phyloP scores from a whole-genome alignment of 1,284 basidiomycete species.

The Trametes sp. region DNA sequence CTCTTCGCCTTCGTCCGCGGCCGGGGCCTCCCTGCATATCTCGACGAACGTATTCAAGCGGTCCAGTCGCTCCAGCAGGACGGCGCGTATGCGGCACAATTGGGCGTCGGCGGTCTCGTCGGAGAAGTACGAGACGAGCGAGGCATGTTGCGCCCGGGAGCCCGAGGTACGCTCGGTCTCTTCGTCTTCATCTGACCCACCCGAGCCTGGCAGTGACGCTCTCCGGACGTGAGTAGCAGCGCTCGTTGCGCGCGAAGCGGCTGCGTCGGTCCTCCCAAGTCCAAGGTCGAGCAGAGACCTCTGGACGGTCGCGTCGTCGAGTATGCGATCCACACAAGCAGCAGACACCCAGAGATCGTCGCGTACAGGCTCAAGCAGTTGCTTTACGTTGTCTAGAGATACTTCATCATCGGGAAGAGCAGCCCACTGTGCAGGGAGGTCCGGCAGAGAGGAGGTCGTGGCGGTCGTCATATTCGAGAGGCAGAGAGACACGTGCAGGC shows the following conservation, averaged over 20 bases:
- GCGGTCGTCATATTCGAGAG: slow-evolving; percentile 32
- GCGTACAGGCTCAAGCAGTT: slow-evolving; percentile 57
- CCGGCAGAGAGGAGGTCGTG: slow-evolving; percentile 27
- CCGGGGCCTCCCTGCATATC: slow-evolving; percentile 54
- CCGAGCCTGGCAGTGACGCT: slow-evolving; percentile 27
- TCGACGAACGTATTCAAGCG: slow-evolving; percentile 72
- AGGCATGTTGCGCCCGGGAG: slow-evolving; percentile 33
- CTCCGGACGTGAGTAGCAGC: slow-evolving; percentile 34
- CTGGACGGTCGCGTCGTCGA: slow-evolving; percentile 64
- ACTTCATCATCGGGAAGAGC: slow-evolving; percentile 61
- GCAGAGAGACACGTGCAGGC: slow-evolving; percentile 45
- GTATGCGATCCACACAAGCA: slow-evolving; percentile 72
- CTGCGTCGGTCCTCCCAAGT: slow-evolving; percentile 60
- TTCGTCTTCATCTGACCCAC: slow-evolving; percentile 37
- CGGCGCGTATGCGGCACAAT: slow-evolving; percentile 65
- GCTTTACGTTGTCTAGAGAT: slow-evolving; percentile 54
- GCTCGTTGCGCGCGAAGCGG: slow-evolving; percentile 55
- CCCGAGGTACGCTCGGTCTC: slow-evolving; percentile 1
- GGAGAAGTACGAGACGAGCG: slow-evolving; percentile 59
- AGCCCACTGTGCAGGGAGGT: slow-evolving; percentile 56
- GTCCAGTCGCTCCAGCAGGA: slow-evolving; percentile 70
- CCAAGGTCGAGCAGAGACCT: slow-evolving; percentile 67
- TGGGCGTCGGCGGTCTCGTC: slow-evolving; percentile 63
- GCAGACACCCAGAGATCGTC: slow-evolving; percentile 80
- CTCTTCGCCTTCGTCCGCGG: slow-evolving; percentile 32